Base-by-base conservation (phyloP, 2,329 filamentous ascomycete species). In the Arthrobotrys megalospora region DNA sequence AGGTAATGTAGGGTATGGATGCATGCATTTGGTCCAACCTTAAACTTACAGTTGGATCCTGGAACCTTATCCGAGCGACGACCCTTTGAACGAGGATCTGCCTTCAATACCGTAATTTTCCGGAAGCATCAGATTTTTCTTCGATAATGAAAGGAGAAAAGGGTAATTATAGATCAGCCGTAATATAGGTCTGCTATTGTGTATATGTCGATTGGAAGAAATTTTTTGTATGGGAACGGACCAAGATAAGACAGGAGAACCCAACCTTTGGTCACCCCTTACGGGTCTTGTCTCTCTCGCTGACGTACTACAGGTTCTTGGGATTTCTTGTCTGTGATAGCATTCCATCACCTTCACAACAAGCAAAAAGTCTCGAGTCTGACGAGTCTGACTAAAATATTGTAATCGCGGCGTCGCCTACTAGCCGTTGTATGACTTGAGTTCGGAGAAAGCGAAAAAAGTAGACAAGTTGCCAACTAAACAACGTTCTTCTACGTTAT, bases 11-110 rank as follows among this genome's bases (percentile, higher is more conserved):
- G 21, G 38, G 47, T 12, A 76, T 76, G 71, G 71, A 63, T 76
- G 58, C 72, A 55, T 63, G 65, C 53, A 58, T 69, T 70, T 65
- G 45, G 65, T 70, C 52, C 58, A 70, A 70, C 72, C 72, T 77
- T 77, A 77, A 77, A 70, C 50, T 36, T 24, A 60, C 50, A 10
- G 38, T 45, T 77, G 65, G 65, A 76, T 69, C 41, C 60, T 65
- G 50, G 58, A 77, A 77, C 65, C 41, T 75, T 70, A 70, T 70
- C 72, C 66, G 47, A 63, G 64, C 66, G 50, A 70, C 28, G 11
- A 36, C 41, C 32, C 12, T 58, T 19, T 48, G 14, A 41, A 28
- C 36, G 58, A 64, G 47, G 41, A 55, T 58, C 47, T n/a, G 24
- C 38, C 55, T 43, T 36, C 47, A 55, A 53, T 34, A 16, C 60